Evolutionary conservation across 805 yeast genomes (phyloP), one percentile per base, ranked within the genome.

Genomic region (Teunomyces gatunensis): DNA sequence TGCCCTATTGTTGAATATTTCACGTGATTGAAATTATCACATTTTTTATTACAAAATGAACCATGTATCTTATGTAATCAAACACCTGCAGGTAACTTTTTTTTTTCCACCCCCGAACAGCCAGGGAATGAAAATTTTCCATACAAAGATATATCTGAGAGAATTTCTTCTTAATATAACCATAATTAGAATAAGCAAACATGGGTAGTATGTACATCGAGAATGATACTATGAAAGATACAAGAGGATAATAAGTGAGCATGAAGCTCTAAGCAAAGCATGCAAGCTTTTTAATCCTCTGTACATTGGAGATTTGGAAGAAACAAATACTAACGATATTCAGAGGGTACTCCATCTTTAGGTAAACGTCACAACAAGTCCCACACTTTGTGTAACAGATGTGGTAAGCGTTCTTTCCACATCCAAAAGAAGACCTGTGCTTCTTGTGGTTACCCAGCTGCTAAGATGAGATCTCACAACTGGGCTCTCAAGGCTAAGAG

Each of bases 351-450:
- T 79, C 97, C 98, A 81, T 89, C 97, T 77, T 86, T 89, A 85
- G 99, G 99, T 85, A 92, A 92, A 84, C 90, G 94, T 80, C 97
- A 94, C 89, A 91, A 88, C 92, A 94, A 94, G 83, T 87, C 98
- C 75, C 99, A 94, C 89, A 87, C 95, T 75, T 83, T 91, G 79
- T 94, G 99, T 85, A 89, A 87, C 84, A 87, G 96, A 87, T 94
- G 99, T 84, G 98, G 98, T 73, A 80, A 83, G 74, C 96, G 98
- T 83, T 86, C 97, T 55, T 92, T 92, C 96, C 98, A 94, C 83
- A 80, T 86, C 75, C 99, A 94, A 84, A 94, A 92, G 96, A 88
- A 89, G 85, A 89, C 96, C 69, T 94, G 99, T 83, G 76, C 98
- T 75, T 79, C 94, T 64, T 94, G 99, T 83, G 99, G 99, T 72